Conservation (phyloP, 352 stramenopile genomes). For the Elongisporangium anandrum region DNA sequence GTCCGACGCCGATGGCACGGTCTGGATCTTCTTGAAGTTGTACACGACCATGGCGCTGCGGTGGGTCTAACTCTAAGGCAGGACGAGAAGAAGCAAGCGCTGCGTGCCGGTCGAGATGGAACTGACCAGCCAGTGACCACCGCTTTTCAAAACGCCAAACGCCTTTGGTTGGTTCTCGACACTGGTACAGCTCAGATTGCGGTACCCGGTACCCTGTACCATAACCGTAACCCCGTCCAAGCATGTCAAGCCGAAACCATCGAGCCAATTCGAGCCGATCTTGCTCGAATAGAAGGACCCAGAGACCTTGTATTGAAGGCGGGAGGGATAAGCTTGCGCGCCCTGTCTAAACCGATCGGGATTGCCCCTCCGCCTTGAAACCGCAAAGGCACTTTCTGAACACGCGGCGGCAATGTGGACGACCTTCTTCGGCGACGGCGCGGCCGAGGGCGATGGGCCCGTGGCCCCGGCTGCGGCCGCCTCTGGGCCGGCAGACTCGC, state of each 20-base stretch:
- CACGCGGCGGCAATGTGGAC: constrained; percentile 35
- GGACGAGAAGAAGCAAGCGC: constrained; percentile 2
- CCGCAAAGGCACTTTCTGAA: neutral
- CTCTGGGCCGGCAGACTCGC: neutral
- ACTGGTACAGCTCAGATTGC: constrained; percentile 4
- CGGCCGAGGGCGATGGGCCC: constrained; percentile 11
- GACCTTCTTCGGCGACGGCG: constrained; percentile 55
- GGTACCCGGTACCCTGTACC: constrained; percentile 10
- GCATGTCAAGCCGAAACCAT: too few relatives aligned
- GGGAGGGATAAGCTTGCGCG: neutral
- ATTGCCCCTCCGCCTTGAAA: neutral
- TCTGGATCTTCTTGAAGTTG: constrained; percentile 99
- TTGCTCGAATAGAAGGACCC: neutral
- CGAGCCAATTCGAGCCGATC: neutral
- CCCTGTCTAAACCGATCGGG: neutral
- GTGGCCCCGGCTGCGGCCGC: neutral
- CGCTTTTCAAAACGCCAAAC: constrained; percentile 11
- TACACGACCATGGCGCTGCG: constrained; percentile 93
- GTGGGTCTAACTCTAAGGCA: neutral
- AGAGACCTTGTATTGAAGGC: neutral
- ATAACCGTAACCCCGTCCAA: neutral
- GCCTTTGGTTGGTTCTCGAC: constrained; percentile 33
- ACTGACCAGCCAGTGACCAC: neutral
- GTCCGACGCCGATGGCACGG: constrained; percentile 95
- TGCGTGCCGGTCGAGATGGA: constrained; percentile 1